These are phyloP conservation scores for Solanum bulbocastanum DNA, from an alignment of 257 asterid genomes.

Conservation along the genomic window DNA sequence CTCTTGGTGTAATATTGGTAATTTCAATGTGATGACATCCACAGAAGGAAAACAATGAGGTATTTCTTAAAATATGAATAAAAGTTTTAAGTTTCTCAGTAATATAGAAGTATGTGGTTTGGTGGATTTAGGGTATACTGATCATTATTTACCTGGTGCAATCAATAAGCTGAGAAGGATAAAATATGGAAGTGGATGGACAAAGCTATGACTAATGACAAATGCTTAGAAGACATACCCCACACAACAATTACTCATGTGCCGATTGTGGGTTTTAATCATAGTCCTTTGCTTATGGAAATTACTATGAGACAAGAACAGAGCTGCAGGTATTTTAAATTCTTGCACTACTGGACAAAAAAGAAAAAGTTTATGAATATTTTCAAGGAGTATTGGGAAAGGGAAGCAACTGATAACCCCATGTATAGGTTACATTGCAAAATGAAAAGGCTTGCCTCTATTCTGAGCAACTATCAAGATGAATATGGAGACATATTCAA, in stretches of 20 bases:
- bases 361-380: no score
- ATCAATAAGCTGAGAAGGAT: no score
- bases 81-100: no score
- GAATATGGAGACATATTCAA: neutral
- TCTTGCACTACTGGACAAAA: neutral
- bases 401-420: neutral
- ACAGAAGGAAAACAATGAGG: neutral
- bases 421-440: no score
- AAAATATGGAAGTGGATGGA: neutral
- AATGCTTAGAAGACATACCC: neutral
- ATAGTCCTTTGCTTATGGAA: neutral
- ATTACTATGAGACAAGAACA: no score
- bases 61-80: no score
- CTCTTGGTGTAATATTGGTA: neutral
- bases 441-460: neutral
- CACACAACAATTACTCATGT: neutral
- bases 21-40: no score
- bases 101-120: no score
- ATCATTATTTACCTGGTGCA: no score
- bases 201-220: neutral
- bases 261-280: neutral
- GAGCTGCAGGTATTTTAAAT: neutral
- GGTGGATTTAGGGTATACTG: no score
- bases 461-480: neutral
- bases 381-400: neutral